Evolutionary conservation across 139 green algal genomes (phyloP).

Genomic region (Medakamo hakoo): DNA sequence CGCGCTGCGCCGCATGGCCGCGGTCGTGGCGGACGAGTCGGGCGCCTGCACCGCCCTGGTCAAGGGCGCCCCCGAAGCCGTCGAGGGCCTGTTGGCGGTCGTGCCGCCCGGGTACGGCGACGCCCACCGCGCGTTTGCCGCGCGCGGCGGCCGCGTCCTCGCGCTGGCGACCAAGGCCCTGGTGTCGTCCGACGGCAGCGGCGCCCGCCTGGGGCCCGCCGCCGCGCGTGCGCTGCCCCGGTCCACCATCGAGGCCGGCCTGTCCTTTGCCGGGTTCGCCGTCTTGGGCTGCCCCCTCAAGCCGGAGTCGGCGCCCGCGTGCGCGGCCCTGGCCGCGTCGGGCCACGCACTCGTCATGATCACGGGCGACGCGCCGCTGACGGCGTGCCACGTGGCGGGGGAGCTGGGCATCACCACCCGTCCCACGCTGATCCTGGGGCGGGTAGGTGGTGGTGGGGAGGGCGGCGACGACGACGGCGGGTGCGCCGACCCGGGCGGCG

Average conservation of each 20-base stretch:
- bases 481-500: constrained; percentile 5
- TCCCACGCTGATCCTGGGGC: constrained; percentile 47
- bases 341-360: constrained; percentile 89
- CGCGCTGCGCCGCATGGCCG: constrained; percentile 79
- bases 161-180: constrained; percentile 64
- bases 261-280: constrained; percentile 68
- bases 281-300: constrained; percentile 80
- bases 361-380: constrained; percentile 78
- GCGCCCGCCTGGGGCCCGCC: too few relatives aligned
- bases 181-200: constrained; percentile 13
- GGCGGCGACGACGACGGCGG: constrained; percentile 5
- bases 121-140: constrained; percentile 59
- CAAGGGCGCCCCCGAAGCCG: constrained; percentile 81
- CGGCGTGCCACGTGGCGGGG: constrained; percentile 61
- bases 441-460: constrained; percentile 10
- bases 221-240: constrained; percentile 36
- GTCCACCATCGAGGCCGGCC: constrained; percentile 35
- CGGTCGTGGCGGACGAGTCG: constrained; percentile 34
- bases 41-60: constrained; percentile 25
- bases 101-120: constrained; percentile 57
- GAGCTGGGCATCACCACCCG: constrained; percentile 80
- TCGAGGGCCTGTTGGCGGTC: constrained; percentile 31
- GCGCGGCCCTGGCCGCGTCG: constrained; percentile 43
- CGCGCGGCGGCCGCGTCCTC: constrained; percentile 80
- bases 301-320: constrained; percentile 55